Conservation (phyloP, 495 filamentous ascomycete genomes). For the Umbilicaria muhlenbergii region DNA sequence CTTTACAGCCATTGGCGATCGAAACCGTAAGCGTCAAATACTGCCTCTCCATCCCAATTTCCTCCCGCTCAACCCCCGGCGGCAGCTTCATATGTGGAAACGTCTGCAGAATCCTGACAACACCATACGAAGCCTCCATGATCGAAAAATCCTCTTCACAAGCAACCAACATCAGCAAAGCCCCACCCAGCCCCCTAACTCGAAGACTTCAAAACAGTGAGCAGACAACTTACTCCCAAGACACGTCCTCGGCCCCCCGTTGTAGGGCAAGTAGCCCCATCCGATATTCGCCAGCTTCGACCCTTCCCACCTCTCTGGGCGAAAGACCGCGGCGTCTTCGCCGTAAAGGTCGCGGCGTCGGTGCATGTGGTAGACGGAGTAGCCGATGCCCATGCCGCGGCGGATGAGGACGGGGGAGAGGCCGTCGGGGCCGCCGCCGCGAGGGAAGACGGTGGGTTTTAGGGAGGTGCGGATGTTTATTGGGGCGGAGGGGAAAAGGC, state of each 20-base stretch:
- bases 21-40: slow-evolving; percentile 16
- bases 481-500: slow-evolving; percentile 38
- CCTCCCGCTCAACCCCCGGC: slow-evolving; percentile 4
- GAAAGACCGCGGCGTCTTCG: slow-evolving; percentile 34
- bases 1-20: slow-evolving; percentile 19
- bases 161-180: neutral
- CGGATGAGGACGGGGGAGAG: slow-evolving; percentile 26
- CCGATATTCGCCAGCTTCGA: slow-evolving; percentile 14
- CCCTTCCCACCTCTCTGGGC: slow-evolving; percentile 50
- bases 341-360: slow-evolving; percentile 40
- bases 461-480: slow-evolving; percentile 35
- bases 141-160: slow-evolving; percentile 32
- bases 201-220: no score
- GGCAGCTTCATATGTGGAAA: slow-evolving; percentile 24
- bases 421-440: slow-evolving; percentile 33
- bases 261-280: slow-evolving; percentile 57
- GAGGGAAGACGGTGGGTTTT: slow-evolving; percentile 30
- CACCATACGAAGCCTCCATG: slow-evolving; percentile 29
- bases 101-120: slow-evolving; percentile 28
- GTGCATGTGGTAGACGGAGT: slow-evolving; percentile 42
- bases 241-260: slow-evolving; percentile 35
- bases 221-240: slow-evolving; percentile 12
- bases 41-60: slow-evolving; percentile 17
- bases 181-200: neutral
- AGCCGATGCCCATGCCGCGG: slow-evolving; percentile 25